Conservation (phyloP, 352 stramenopile species). For the Pythium phragmiticola region DNA sequence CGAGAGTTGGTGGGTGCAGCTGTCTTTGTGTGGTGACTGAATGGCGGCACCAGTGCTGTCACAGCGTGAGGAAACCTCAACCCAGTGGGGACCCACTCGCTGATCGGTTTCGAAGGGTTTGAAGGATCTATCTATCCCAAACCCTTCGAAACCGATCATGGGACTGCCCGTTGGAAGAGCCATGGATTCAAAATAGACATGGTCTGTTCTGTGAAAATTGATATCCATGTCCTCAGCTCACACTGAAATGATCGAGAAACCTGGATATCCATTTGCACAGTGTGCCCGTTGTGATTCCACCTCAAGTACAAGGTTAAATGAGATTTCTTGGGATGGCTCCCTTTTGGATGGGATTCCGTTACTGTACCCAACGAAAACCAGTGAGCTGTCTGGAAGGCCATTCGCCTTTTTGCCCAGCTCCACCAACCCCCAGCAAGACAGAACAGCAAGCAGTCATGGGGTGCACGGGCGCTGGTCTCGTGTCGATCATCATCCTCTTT, state of each 20-base stretch:
- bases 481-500: slow-evolving; percentile 61
- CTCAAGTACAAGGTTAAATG: slow-evolving; percentile 31
- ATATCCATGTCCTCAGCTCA: too few relatives aligned
- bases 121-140: too few relatives aligned
- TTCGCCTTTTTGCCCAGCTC: slow-evolving; percentile 19
- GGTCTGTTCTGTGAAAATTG: too few relatives aligned
- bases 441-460: slow-evolving; percentile 34
- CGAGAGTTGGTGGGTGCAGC: too few relatives aligned
- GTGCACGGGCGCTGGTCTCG: slow-evolving; percentile 49
- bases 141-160: too few relatives aligned
- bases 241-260: too few relatives aligned
- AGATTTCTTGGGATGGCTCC: slow-evolving; percentile 8
- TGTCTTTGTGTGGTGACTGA: not conserved
- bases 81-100: too few relatives aligned
- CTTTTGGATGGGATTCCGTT: too few relatives aligned
- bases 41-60: not conserved
- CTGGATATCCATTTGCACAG: slow-evolving; percentile 2
- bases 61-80: not conserved
- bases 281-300: slow-evolving; percentile 21
- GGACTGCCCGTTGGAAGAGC: too few relatives aligned
- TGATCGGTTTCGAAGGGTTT: too few relatives aligned
- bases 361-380: not conserved
- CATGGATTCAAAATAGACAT: too few relatives aligned
- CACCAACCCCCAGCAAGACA: slow-evolving; percentile 4
- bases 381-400: not conserved